Percentiles rank a stretch among this genome's conserved stretches.
Conservation (phyloP, 768 basidiomycete species). For the Asterophora lycoperdoides region DNA sequence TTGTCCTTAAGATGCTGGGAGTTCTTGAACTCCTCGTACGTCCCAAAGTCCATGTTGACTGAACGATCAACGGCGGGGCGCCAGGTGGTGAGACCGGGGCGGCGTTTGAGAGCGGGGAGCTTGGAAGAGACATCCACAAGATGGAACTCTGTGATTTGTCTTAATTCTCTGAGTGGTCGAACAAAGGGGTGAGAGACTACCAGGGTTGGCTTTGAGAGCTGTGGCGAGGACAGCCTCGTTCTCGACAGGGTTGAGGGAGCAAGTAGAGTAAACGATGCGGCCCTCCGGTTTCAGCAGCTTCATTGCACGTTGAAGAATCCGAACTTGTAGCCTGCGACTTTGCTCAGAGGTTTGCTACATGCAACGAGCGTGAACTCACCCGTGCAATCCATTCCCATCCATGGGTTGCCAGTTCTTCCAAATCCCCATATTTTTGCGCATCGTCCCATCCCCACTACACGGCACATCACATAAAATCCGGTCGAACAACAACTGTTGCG, state of each 20-base stretch:
- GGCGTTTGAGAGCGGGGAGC: constrained; percentile 67
- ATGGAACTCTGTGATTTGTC: constrained; percentile 51
- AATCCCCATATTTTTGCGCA: constrained; percentile 91
- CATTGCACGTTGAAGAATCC: constrained; percentile 93
- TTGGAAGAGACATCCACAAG: constrained; percentile 74
- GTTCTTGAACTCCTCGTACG: constrained; percentile 57
- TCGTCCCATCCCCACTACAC: constrained; percentile 94
- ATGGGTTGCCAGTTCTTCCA: constrained; percentile 90
- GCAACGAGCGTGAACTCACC: constrained; percentile 35
- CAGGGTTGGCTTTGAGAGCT: constrained; percentile 67
- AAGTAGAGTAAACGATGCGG: constrained; percentile 95
- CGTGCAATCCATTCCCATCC: constrained; percentile 89
- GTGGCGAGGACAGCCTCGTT: constrained; percentile 95
- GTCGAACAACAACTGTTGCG: constrained; percentile 73
- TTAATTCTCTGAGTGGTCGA: neutral
- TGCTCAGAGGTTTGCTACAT: constrained; percentile 2
- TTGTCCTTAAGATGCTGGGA: constrained; percentile 48
- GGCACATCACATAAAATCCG: constrained; percentile 96
- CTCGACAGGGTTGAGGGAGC: constrained; percentile 94
- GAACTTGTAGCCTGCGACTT: constrained; percentile 70
- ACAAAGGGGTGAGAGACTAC: constrained; percentile 32
- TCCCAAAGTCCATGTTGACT: constrained; percentile 46
- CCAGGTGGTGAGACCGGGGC: constrained; percentile 79
- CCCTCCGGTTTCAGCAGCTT: constrained; percentile 78
- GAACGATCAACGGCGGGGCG: constrained; percentile 60